These are phyloP conservation scores for Chaetomium sp. DNA, from an alignment of 2,329 filamentous ascomycete species.

Conservation along the genomic window DNA sequence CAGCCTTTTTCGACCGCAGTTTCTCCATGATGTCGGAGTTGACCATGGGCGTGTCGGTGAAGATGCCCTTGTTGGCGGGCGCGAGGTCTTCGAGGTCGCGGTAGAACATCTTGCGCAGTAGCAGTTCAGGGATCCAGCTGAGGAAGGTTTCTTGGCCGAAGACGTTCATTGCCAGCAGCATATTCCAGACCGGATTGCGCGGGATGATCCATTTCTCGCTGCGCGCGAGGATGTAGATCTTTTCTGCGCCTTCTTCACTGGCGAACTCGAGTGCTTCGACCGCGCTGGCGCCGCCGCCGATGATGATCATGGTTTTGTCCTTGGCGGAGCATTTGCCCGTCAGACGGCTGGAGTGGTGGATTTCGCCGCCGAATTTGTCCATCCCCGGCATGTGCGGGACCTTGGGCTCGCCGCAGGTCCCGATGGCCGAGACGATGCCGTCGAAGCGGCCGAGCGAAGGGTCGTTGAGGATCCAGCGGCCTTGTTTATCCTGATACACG, in stretches of 20 bases:
- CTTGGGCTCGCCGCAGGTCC: conserved; percentile 71
- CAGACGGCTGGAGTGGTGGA: conserved; percentile 69
- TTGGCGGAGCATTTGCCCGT: conserved; percentile 54
- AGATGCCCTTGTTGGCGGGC: conserved; percentile 65
- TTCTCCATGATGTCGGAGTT: conserved; percentile 75
- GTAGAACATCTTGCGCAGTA: conserved; percentile 76
- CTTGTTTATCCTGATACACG: conserved; percentile 60
- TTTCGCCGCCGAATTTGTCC: conserved; percentile 62
- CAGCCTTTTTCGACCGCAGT: conserved; percentile 62
- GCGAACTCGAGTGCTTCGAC: conserved; percentile 80
- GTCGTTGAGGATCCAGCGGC: conserved; percentile 73
- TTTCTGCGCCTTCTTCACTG: conserved; percentile 55
- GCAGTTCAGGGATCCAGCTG: conserved; percentile 69
- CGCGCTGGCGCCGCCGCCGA: conserved; percentile 74
- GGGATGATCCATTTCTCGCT: conserved; percentile 87
- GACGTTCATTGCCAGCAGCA: conserved; percentile 68
- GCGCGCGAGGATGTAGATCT: conserved; percentile 66
- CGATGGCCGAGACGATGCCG: conserved; percentile 70
- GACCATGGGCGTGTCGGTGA: conserved; percentile 80
- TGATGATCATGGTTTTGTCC: conserved; percentile 67
- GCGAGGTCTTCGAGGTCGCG: conserved; percentile 70
- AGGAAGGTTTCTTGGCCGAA: conserved; percentile 70
- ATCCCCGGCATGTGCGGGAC: conserved; percentile 65
- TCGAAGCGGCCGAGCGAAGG: conserved; percentile 66
- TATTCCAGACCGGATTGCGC: conserved; percentile 67